These are phyloP conservation scores for Phytophthora pisi DNA, from an alignment of 352 stramenopile genomes.

Conservation along the genomic window DNA sequence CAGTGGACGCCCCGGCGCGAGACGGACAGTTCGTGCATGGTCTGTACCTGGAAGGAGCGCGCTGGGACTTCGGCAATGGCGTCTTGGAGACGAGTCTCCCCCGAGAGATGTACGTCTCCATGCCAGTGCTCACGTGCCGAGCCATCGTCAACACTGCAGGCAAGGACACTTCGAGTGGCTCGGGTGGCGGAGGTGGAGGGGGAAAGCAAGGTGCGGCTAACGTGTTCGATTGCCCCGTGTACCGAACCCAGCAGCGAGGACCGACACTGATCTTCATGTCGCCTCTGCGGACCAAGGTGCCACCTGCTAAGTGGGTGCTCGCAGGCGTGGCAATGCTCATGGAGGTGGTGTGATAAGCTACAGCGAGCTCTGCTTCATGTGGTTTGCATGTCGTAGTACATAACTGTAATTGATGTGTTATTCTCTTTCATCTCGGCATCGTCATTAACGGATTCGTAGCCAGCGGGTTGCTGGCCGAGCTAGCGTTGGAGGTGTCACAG, in stretches of 20 bases:
- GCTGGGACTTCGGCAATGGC: conserved; percentile 83
- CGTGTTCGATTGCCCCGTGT: conserved; percentile 90
- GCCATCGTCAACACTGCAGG: conserved; percentile 55
- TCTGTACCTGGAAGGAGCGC: conserved; percentile 89
- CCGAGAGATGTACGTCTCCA: conserved; percentile 91
- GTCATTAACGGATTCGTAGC: conserved; percentile 57
- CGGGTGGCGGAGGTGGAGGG: conserved; percentile 9
- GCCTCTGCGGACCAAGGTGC: conserved; percentile 85
- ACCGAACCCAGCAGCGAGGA: conserved; percentile 91
- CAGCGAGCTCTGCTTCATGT: background rate
- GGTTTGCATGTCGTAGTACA: background rate
- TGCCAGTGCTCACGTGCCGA: conserved; percentile 93
- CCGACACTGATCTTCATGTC: conserved; percentile 91
- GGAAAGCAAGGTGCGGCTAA: conserved; percentile 29
- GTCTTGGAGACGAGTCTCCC: conserved; percentile 82
- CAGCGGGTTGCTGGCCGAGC: conserved; percentile 57
- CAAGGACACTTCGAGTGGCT: conserved; percentile 40
- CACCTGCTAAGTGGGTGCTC: conserved; percentile 90
- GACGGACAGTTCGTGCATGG: conserved; percentile 93
- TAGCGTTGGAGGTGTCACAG: conserved; percentile 52
- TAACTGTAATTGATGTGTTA: background rate
- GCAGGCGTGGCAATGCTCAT: conserved; percentile 90
- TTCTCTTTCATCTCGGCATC: conserved; percentile 13
- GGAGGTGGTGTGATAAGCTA: conserved; percentile 67
- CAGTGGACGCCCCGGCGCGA: conserved; percentile 79